Base-by-base conservation (phyloP, 139 green algal species). In the Chlamydomonas eustigma region DNA sequence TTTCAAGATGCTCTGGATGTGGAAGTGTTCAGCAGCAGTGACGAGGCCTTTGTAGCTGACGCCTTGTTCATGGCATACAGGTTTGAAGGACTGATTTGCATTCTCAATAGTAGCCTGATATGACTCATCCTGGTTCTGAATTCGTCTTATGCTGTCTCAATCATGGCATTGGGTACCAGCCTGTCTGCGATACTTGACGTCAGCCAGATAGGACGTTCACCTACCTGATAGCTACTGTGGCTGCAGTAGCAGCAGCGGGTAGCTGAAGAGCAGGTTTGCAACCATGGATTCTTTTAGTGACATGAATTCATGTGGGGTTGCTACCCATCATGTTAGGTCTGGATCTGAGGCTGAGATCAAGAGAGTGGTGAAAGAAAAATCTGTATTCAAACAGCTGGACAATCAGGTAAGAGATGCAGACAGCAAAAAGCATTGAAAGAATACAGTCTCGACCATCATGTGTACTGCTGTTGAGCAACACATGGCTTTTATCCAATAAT, bases 21-120 rank as follows among this genome's bases (percentile, higher is more conserved):
- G 22, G 84, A 87, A 0, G 44, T 37, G 4, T 96, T 96, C 66
- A 73, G 52, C 0, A 71, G n/a, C 39, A 92, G 84, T 72, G 85
- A 93, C 6, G 89, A 94, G 64, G 91, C 91, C 1, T 89, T 90
- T 72, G 89, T 84, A 3, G 90, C 87, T 30, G 90, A 94, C 24
- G 85, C 81, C 0, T 79, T 96, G 66, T 87, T 96, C 50, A 67
- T 89, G 39, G 91, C 91, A 28, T 95, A 93, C 81, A 83, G 86
- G 80, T 85, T 72, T 2, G 71, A 22, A 28, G 52, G 44, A 28
- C 12, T 28, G 44, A 58, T n/a, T n/a, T n/a, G n/a, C n/a, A n/a
- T n/a, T n/a, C n/a, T n/a, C n/a, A n/a, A n/a, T n/a, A n/a, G n/a
- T n/a, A n/a, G n/a, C n/a, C n/a, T n/a, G n/a, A n/a, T n/a, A n/a